Evolutionary conservation across 2,329 filamentous ascomycete species (phyloP).

Genomic region (Talaromyces sp.): DNA sequence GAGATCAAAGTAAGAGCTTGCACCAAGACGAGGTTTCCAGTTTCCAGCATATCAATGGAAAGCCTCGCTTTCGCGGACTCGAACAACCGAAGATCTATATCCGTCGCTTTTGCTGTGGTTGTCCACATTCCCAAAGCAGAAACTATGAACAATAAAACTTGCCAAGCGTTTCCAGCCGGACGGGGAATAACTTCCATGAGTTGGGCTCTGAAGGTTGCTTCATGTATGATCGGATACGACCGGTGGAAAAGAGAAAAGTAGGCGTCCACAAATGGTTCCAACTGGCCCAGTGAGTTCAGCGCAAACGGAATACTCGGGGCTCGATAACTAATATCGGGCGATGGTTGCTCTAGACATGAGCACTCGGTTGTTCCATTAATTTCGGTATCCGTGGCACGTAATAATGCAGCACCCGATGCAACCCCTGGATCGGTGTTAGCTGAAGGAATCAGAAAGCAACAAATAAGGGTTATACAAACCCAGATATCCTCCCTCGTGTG

Average conservation of each 20-base stretch:
- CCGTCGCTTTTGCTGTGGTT: conserved; percentile 22
- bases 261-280: conserved; percentile 31
- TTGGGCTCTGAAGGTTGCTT: conserved; percentile 45
- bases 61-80: conserved; percentile 42
- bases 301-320: conserved; percentile 6
- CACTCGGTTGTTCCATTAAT: not conserved
- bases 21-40: conserved; percentile 45
- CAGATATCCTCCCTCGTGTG: conserved; percentile 18
- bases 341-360: not conserved
- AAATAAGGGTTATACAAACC: conserved; percentile 4
- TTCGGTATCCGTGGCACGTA: conserved; percentile 15
- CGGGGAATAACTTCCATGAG: conserved; percentile 39
- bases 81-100: conserved; percentile 36
- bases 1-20: conserved; percentile 45
- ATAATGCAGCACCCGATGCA: conserved; percentile 19
- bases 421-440: conserved; percentile 9
- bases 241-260: conserved; percentile 44
- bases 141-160: conserved; percentile 40
- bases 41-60: conserved; percentile 42
- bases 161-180: conserved; percentile 35
- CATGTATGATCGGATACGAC: conserved; percentile 44
- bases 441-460: too few relatives aligned
- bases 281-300: conserved; percentile 8
- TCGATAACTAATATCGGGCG: not conserved
- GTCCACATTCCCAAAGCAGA: conserved; percentile 40